Evolutionary conservation across 768 basidiomycete species (phyloP).

Genomic region (Leccinum longicurvipes): DNA sequence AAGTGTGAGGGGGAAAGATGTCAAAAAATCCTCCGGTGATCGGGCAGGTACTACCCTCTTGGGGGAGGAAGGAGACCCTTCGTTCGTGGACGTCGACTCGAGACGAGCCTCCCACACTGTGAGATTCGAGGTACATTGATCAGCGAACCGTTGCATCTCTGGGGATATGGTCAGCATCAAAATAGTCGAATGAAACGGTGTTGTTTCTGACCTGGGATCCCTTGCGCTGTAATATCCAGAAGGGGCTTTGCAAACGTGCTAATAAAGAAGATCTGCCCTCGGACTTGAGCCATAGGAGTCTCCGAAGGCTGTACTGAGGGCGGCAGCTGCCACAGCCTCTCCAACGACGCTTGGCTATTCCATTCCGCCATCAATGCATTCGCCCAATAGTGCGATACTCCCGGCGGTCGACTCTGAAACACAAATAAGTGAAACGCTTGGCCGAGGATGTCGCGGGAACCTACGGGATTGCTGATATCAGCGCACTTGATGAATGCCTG

Average conservation of each 20-base stretch:
- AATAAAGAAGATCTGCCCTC: conserved; percentile 88
- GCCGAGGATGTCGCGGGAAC: conserved; percentile 30
- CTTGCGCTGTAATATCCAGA: conserved; percentile 67
- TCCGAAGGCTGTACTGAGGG: conserved; percentile 48
- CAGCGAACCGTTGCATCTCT: conserved; percentile 70
- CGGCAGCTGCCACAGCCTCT: conserved; percentile 72
- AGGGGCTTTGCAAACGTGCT: conserved; percentile 79
- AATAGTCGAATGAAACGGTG: not conserved
- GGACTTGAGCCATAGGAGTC: conserved; percentile 61
- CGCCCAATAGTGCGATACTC: conserved; percentile 93
- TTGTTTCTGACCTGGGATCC: conserved; percentile 61
- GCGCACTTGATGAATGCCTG: conserved; percentile 96
- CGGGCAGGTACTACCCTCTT: conserved; percentile 27
- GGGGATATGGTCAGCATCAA: conserved; percentile 11
- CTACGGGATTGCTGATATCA: conserved; percentile 96
- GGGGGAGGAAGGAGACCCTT: conserved; percentile 1
- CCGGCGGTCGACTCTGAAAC: conserved; percentile 80
- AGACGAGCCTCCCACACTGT: conserved; percentile 60
- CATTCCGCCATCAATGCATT: conserved; percentile 86
- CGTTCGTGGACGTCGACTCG: conserved; percentile 32
- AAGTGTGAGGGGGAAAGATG: conserved; percentile 56
- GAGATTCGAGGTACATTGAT: conserved; percentile 69
- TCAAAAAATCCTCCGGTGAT: conserved; percentile 43
- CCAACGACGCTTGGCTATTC: conserved; percentile 84
- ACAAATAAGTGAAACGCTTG: conserved; percentile 6